A percentile compares a stretch with the other conserved stretches of the same genome.
phyloP scores from a whole-genome alignment of 768 basidiomycete species.

The Brasilioporus rufonigricans region DNA sequence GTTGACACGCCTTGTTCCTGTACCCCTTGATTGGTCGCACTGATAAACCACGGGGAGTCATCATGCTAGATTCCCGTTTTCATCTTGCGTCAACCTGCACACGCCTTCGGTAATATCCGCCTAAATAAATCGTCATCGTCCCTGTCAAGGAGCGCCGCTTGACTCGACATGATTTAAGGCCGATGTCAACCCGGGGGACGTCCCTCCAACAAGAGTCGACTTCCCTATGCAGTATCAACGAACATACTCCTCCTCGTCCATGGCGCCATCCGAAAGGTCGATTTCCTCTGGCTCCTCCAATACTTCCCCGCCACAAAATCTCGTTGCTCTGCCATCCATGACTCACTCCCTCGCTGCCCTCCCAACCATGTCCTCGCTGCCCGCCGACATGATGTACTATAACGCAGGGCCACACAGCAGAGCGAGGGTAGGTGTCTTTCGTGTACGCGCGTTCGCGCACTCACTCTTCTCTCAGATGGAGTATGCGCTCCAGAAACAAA shows the following conservation, averaged over 20 bases:
- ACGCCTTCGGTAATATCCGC: constrained; percentile 37
- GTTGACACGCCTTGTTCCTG: constrained; percentile 28
- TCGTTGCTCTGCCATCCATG: constrained; percentile 32
- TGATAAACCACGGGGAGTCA: constrained; percentile 33
- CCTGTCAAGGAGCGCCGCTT: constrained; percentile 23
- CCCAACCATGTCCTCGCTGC: constrained; percentile 31
- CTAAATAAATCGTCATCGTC: constrained; percentile 20
- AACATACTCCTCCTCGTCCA: constrained; percentile 30
- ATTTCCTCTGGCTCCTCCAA: constrained; percentile 32
- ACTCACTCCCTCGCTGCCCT: constrained; percentile 32
- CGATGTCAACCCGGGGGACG: background rate
- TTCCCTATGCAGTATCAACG: constrained; percentile 33
- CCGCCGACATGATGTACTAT: constrained; percentile 32
- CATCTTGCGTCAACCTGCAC: constrained; percentile 27
- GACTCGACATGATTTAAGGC: constrained; percentile 28
- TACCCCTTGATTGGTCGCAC: constrained; percentile 32
- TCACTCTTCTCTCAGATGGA: constrained; percentile 29
- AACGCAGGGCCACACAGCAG: constrained; percentile 29
- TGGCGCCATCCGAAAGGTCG: constrained; percentile 33
- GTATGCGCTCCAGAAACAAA: constrained; percentile 30
- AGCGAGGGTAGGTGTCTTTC: constrained; percentile 24
- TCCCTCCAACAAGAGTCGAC: constrained; percentile 15
- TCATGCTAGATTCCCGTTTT: constrained; percentile 35
- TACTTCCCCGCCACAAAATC: constrained; percentile 29
- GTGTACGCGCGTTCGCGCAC: background rate